Conservation (phyloP, 2,329 filamentous ascomycete species). For the Colletotrichum zoysiae region DNA sequence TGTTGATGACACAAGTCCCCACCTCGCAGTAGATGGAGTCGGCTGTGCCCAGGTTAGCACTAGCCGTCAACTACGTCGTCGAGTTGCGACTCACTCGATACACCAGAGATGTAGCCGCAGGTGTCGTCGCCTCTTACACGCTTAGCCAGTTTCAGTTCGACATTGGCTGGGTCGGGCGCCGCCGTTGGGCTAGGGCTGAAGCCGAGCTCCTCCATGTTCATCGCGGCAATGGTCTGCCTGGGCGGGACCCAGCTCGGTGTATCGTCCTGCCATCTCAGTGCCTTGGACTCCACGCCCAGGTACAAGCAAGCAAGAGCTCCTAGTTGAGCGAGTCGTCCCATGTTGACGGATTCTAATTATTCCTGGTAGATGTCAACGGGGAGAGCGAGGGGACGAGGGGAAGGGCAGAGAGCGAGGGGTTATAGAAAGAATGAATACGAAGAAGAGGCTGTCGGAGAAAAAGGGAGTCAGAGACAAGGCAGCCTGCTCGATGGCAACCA, state of each 20-base stretch:
- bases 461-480: conserved; percentile 37
- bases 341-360: conserved; percentile 23
- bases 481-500: conserved; percentile 8
- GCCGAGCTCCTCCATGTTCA: conserved; percentile 43
- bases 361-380: background rate
- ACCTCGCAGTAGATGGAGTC: conserved; percentile 48
- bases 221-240: conserved; percentile 45
- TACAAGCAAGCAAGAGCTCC: conserved; percentile 45
- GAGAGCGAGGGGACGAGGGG: conserved; percentile 4
- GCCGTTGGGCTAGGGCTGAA: conserved; percentile 41
- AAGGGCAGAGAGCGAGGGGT: conserved; percentile 4
- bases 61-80: conserved; percentile 24
- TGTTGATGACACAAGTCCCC: conserved; percentile 49
- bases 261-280: conserved; percentile 45
- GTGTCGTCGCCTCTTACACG: conserved; percentile 48
- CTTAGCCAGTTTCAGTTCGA: conserved; percentile 42
- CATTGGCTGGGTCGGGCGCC: conserved; percentile 40
- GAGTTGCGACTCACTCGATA: conserved; percentile 41
- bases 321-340: conserved; percentile 44
- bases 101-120: conserved; percentile 50
- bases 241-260: conserved; percentile 46
- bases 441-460: conserved; percentile 14
- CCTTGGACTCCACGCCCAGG: conserved; percentile 43
- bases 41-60: conserved; percentile 20
- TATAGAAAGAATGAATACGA: background rate